A percentile compares a stretch with the other conserved stretches of the same genome.
Conservation (phyloP, 257 asterid species). For the Penstemon newberryi region DNA sequence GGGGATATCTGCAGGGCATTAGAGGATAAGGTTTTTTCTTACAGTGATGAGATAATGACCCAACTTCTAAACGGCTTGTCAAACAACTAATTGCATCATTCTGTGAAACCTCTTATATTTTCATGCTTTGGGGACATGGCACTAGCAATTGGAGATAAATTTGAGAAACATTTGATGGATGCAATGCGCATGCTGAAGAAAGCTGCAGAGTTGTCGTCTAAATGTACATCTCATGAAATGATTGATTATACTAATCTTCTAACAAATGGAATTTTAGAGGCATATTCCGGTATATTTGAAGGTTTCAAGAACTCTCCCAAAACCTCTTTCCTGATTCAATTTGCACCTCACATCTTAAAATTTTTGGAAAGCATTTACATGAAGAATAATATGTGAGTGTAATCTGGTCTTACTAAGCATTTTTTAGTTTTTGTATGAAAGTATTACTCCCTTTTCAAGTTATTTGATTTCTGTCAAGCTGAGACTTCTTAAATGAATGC, state of each 20-base stretch:
- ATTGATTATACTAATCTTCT: constrained; percentile 66
- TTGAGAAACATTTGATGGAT: constrained; percentile 77
- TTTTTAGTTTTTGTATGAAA: neutral
- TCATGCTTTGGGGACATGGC: constrained; percentile 93
- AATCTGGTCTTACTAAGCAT: constrained; percentile 10
- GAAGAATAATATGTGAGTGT: constrained; percentile 76
- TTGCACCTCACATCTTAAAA: constrained; percentile 75
- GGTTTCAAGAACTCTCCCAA: constrained; percentile 81
- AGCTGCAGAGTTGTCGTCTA: constrained; percentile 72
- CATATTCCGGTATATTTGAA: constrained; percentile 84
- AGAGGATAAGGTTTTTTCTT: constrained; percentile 71
- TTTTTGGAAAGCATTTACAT: constrained; percentile 74
- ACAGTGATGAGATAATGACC: constrained; percentile 86
- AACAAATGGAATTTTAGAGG: constrained; percentile 80
- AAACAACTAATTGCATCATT: constrained; percentile 75
- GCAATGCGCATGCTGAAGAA: constrained; percentile 94
- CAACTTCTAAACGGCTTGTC: constrained; percentile 74
- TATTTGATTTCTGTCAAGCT: constrained; percentile 54
- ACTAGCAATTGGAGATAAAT: constrained; percentile 75
- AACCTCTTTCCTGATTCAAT: constrained; percentile 68
- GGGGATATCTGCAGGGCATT: constrained; percentile 89
- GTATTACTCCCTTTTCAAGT: constrained; percentile 21
- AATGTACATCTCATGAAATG: constrained; percentile 74
- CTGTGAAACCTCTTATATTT: constrained; percentile 85
- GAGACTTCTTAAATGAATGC: constrained; percentile 79